A percentile compares a stretch with the other conserved stretches of the same genome.
Evolutionary conservation across 1,139 yeast species (phyloP).

Genomic region (Spencermartinsiella ligniputridi): DNA sequence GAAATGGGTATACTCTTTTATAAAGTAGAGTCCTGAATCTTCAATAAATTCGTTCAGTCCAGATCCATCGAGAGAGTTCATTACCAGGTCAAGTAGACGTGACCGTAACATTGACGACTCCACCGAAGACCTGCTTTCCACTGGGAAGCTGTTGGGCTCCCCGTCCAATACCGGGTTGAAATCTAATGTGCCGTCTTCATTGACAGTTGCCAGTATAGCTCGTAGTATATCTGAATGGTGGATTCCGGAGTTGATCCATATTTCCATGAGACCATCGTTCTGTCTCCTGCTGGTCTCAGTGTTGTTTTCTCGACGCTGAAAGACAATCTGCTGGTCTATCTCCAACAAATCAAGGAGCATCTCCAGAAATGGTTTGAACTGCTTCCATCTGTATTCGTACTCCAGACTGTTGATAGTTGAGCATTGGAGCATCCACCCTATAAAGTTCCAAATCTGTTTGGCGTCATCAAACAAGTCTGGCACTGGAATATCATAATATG

Average conservation of each 20-base stretch:
- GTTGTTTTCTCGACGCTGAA: background rate
- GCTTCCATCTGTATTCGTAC: slow-evolving; percentile 17
- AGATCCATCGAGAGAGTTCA: background rate
- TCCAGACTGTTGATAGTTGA: slow-evolving; percentile 14
- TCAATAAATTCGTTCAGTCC: background rate
- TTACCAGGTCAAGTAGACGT: background rate
- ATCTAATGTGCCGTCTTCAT: slow-evolving; percentile 2
- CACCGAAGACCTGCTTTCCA: background rate
- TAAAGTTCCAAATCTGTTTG: slow-evolving; percentile 14
- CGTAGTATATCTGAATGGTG: background rate
- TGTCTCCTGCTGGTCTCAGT: background rate
- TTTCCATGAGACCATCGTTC: slow-evolving; percentile 3
- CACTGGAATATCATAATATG: background rate
- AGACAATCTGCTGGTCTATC: slow-evolving; percentile 5
- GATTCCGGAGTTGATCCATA: background rate
- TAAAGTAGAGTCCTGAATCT: background rate
- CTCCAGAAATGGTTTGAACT: slow-evolving; percentile 14
- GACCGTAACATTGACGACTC: background rate
- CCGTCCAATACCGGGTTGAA: background rate
- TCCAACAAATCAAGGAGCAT: slow-evolving; percentile 16
- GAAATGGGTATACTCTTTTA: background rate
- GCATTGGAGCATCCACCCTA: slow-evolving; percentile 21
- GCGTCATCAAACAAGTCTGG: slow-evolving; percentile 9
- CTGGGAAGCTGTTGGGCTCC: background rate
- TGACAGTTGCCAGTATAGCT: background rate